Base-by-base conservation (phyloP, 2,329 filamentous ascomycete genomes). In the Alternaria sp. region DNA sequence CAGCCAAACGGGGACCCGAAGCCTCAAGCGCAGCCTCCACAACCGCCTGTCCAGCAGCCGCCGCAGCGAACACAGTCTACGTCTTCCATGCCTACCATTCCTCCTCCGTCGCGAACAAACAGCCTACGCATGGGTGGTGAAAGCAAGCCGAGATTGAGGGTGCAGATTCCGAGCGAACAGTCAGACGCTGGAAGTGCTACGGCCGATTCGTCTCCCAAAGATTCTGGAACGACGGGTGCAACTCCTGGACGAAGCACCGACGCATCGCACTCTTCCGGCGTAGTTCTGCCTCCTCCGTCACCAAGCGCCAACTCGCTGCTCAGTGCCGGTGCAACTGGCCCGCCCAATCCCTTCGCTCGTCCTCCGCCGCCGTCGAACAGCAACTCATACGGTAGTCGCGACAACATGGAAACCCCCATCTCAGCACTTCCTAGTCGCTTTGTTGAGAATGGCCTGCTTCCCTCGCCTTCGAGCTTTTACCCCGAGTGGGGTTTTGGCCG, bases 311-410 rank as follows among this genome's bases (percentile, higher is more conserved):
- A 92, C 21, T 89, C 93, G 3, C 85, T 98, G 7, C 84, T 97
- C 59, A 97, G 94, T 51, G 96, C 96, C 0, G 96, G 96, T 44
- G 95, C 96, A 9, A 91, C 90, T 41, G 96, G 96, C 0, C 96
- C 96, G 14, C 94, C 94, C 3, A 99, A 99, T 78, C 96, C 96
- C 0, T 99, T 98, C 79, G 96, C 96, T 8, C 87, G 95, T 45
- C 96, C 95, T 1, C 87, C 90, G 25, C 93, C 92, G 5, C 92
- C 94, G 26, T 85, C 88, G 60, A 88, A 86, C 71, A 84, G 81
- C 75, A 71, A 75, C 70, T 72, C 81, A 63, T 80, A 81, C 53
- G 75, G 75, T 53, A 81, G 79, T 53, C 65, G 68, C 55, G 64
- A 71, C 14, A 75, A 81, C 45, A 78, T 80, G 79, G 90, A 96